phyloP scores from a whole-genome alignment of 768 basidiomycete species.

The Chiua virens region DNA sequence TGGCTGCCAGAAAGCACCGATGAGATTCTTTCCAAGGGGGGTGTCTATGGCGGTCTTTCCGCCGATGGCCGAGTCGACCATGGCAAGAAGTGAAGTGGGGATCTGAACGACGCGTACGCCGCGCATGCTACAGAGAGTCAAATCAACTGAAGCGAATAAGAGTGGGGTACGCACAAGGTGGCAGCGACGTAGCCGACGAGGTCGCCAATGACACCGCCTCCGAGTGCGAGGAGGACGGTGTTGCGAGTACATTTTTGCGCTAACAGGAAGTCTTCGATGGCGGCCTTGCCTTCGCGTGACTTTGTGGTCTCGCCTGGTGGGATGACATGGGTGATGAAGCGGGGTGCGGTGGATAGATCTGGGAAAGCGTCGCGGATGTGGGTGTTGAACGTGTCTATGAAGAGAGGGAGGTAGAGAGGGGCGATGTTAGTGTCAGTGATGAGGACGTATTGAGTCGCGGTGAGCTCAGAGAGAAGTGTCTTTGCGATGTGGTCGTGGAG shows the following conservation, averaged over 20 bases:
- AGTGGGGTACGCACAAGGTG: slow-evolving; percentile 69
- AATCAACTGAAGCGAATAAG: not conserved
- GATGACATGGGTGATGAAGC: slow-evolving; percentile 79
- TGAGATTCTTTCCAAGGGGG: slow-evolving; percentile 96
- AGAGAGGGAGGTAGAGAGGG: slow-evolving; percentile 66
- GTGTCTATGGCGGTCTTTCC: slow-evolving; percentile 99
- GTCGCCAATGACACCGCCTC: slow-evolving; percentile 97
- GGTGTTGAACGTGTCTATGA: slow-evolving; percentile 63
- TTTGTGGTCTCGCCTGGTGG: slow-evolving; percentile 93
- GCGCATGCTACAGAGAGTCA: slow-evolving; percentile 74
- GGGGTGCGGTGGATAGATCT: slow-evolving; percentile 37
- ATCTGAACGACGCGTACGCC: slow-evolving; percentile 95
- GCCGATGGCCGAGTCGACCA: slow-evolving; percentile 98
- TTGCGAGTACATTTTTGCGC: slow-evolving; percentile 88
- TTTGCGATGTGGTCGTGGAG: slow-evolving; percentile 81
- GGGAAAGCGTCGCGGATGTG: slow-evolving; percentile 29
- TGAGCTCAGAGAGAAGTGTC: slow-evolving; percentile 68
- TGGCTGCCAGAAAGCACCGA: slow-evolving; percentile 99
- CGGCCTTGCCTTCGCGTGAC: slow-evolving; percentile 86
- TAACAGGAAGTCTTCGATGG: slow-evolving; percentile 91
- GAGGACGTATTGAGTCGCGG: slow-evolving; percentile 86
- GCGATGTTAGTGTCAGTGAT: slow-evolving; percentile 93
- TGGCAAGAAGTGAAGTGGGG: slow-evolving; percentile 93
- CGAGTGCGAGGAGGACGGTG: slow-evolving; percentile 89
- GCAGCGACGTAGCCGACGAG: slow-evolving; percentile 95